These are phyloP conservation scores for Alternaria panax DNA, from an alignment of 2,329 filamentous ascomycete genomes.

Conservation along the genomic window DNA sequence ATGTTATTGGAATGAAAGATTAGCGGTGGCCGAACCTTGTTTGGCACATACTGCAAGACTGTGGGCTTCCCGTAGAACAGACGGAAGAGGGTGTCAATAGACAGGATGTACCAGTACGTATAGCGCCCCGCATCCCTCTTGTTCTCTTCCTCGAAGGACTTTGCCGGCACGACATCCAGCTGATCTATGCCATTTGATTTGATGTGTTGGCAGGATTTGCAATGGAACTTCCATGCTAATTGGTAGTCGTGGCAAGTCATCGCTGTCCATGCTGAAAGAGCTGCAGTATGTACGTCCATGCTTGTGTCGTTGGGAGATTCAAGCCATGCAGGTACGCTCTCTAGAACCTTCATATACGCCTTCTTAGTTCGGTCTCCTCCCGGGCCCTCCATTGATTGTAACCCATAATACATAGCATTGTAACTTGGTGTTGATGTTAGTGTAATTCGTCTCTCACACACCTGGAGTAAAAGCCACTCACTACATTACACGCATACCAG, in stretches of 20 bases:
- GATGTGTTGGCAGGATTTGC: constrained; percentile 35
- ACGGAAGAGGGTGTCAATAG: constrained; percentile 36
- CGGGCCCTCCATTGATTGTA: constrained; percentile 25
- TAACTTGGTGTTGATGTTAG: constrained; percentile 12
- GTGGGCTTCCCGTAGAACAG: constrained; percentile 39
- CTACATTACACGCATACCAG: constrained; percentile 35
- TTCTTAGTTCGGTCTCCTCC: constrained; percentile 20
- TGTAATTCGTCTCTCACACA: background rate
- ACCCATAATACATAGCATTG: constrained; percentile 37
- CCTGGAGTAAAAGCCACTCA: background rate
- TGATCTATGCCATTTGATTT: constrained; percentile 30
- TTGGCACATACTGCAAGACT: constrained; percentile 27
- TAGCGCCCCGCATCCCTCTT: constrained; percentile 22
- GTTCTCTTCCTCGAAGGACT: constrained; percentile 33
- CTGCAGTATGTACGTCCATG: constrained; percentile 33
- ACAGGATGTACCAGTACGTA: constrained; percentile 35
- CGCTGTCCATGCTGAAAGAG: constrained; percentile 33
- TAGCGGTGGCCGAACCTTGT: constrained; percentile 30
- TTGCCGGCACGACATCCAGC: constrained; percentile 29
- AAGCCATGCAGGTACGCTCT: constrained; percentile 39
- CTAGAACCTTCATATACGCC: constrained; percentile 38
- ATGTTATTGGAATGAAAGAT: constrained; percentile 26
- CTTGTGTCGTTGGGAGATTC: constrained; percentile 18
- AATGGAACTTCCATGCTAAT: constrained; percentile 41
- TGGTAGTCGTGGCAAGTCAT: constrained; percentile 40